Evolutionary conservation across 768 basidiomycete genomes (phyloP).

Genomic region (Leccinum imitatum): DNA sequence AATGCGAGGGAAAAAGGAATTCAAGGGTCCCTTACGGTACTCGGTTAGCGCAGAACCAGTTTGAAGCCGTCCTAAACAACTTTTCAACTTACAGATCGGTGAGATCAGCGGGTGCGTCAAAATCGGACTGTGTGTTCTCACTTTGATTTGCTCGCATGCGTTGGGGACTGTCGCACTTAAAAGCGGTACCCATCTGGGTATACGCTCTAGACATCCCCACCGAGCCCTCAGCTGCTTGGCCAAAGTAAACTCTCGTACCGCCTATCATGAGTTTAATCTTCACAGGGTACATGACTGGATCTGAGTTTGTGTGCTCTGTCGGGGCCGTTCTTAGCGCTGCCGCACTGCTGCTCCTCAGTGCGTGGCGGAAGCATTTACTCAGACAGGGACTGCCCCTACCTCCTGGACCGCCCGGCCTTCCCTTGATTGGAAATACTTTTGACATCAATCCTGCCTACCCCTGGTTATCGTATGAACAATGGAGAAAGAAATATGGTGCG

Average conservation of each 20-base stretch:
- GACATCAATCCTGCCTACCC: constrained; percentile 23
- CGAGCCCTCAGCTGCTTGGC: background rate
- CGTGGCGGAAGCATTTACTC: constrained; percentile 18
- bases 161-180: too few relatives aligned
- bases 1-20: too few relatives aligned
- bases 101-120: too few relatives aligned
- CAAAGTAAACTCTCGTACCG: background rate
- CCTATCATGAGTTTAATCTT: background rate
- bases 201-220: background rate
- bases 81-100: too few relatives aligned
- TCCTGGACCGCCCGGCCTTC: constrained; percentile 52
- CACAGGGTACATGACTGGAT: background rate
- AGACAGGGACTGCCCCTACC: constrained; percentile 36
- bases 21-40: too few relatives aligned
- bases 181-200: too few relatives aligned
- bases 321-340: constrained; percentile 3
- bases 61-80: too few relatives aligned
- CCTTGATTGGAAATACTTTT: constrained; percentile 26
- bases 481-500: constrained; percentile 35
- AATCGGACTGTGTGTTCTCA: too few relatives aligned
- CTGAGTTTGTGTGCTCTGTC: constrained; percentile 1
- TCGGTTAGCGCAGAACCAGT: too few relatives aligned
- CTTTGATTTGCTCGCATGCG: too few relatives aligned
- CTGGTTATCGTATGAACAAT: constrained; percentile 35
- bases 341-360: constrained; percentile 2